These are phyloP conservation scores for Murraya koenigii DNA, from an alignment of 345 rosid species.

Conservation along the genomic window DNA sequence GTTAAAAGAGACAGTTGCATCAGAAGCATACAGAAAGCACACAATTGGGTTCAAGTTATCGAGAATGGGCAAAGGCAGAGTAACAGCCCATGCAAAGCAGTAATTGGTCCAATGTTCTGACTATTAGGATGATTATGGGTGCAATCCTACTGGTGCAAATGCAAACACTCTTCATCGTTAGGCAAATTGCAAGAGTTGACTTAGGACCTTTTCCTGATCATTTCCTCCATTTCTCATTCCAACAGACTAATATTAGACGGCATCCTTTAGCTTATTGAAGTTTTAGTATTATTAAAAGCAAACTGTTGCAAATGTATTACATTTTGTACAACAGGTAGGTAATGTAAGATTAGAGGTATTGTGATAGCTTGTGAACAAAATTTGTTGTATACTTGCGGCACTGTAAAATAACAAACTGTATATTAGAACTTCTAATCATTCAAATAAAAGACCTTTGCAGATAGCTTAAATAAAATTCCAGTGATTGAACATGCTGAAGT, in stretches of 20 bases:
- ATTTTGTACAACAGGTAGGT: not conserved
- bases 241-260: too few relatives aligned
- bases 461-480: not conserved
- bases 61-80: conserved; percentile 28
- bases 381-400: too few relatives aligned
- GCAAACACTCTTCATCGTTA: not conserved
- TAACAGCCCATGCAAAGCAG: conserved; percentile 4
- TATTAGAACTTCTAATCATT: not conserved
- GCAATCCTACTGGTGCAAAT: not conserved
- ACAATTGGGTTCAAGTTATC: conserved; percentile 43
- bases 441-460: not conserved
- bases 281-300: not conserved
- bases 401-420: not conserved
- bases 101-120: not conserved
- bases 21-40: conserved; percentile 61
- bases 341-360: not conserved
- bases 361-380: not conserved
- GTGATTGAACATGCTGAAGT: not conserved
- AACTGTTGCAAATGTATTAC: not conserved
- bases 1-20: conserved; percentile 63
- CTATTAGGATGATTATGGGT: not conserved
- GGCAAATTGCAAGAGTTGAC: not conserved
- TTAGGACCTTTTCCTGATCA: not conserved
- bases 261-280: not conserved
- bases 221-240: not conserved